Percentiles rank a stretch among this genome's conserved stretches.
Conservation (phyloP, 192 early-diverging fungal species). For the Coemansia sp. region DNA sequence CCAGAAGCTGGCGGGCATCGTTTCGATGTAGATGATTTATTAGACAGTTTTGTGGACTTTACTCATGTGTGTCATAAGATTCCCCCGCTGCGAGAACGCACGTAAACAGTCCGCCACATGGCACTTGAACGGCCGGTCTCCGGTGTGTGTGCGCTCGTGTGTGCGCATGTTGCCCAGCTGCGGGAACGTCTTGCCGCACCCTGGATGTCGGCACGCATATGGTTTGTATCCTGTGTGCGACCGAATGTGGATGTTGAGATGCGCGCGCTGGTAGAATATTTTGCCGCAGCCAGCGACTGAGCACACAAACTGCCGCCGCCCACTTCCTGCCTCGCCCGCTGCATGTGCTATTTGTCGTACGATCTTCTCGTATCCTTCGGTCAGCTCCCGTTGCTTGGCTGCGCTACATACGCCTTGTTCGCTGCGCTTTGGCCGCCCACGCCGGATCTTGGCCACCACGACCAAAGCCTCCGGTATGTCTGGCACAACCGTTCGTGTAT, state of each 20-base stretch:
- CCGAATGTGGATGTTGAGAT: constrained; percentile 72
- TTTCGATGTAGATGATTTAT: constrained; percentile 66
- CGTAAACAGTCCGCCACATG: constrained; percentile 62
- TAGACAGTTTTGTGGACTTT: constrained; percentile 35
- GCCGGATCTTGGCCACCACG: constrained; percentile 45
- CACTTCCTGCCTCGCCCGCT: constrained; percentile 44
- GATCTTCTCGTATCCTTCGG: constrained; percentile 36
- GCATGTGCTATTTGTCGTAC: constrained; percentile 48
- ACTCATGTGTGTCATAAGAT: constrained; percentile 57
- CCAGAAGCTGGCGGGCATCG: constrained; percentile 93
- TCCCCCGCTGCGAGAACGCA: constrained; percentile 76
- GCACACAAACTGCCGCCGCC: constrained; percentile 52
- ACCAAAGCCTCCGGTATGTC: constrained; percentile 44
- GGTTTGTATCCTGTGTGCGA: constrained; percentile 57
- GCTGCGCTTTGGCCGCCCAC: constrained; percentile 42
- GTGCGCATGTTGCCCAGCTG: constrained; percentile 83
- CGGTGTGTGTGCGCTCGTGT: constrained; percentile 77
- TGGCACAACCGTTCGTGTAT: constrained; percentile 33
- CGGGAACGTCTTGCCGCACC: constrained; percentile 77
- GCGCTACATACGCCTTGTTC: constrained; percentile 21
- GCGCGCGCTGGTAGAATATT: constrained; percentile 68
- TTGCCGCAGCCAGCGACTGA: constrained; percentile 60
- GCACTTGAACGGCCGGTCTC: constrained; percentile 76
- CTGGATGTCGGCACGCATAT: constrained; percentile 60
- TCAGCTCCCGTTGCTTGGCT: constrained; percentile 20